phyloP scores from a whole-genome alignment of 2,329 filamentous ascomycete species.

The Fusarium oligoseptatum region DNA sequence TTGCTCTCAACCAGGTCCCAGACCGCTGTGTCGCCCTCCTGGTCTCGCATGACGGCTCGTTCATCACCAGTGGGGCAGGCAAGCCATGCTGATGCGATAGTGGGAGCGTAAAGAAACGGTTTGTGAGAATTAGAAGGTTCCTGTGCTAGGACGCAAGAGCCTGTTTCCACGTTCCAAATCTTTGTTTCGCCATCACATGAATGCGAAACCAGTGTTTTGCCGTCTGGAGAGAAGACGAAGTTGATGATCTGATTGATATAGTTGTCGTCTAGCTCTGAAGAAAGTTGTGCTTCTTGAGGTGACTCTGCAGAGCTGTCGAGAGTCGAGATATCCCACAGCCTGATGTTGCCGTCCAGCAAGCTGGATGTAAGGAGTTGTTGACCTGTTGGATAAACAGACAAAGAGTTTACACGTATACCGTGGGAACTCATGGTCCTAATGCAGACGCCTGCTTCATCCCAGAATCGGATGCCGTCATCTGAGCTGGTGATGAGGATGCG shows the following conservation, averaged over 20 bases:
- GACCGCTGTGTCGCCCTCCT: neutral
- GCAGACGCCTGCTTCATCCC: neutral
- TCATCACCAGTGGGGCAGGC: neutral
- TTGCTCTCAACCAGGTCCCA: neutral
- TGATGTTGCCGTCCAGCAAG: no score
- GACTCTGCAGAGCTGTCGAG: neutral
- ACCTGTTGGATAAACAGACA: neutral
- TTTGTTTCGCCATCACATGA: neutral
- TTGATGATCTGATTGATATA: neutral
- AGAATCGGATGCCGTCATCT: neutral
- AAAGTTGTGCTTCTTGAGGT: neutral
- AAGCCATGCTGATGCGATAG: neutral
- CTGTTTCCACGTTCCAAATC: neutral
- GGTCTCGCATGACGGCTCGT: neutral
- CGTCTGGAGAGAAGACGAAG: neutral
- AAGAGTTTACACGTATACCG: neutral
- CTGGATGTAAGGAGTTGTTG: neutral
- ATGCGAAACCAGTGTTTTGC: neutral
- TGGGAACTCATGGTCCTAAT: neutral
- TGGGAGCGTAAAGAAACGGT: neutral
- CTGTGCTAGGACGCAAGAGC: neutral
- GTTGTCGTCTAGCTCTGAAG: neutral
- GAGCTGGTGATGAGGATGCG: neutral
- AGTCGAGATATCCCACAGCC: neutral
- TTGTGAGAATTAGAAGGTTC: neutral